phyloP scores from a whole-genome alignment of 441 rosid species.

The Caryocar brasiliense region DNA sequence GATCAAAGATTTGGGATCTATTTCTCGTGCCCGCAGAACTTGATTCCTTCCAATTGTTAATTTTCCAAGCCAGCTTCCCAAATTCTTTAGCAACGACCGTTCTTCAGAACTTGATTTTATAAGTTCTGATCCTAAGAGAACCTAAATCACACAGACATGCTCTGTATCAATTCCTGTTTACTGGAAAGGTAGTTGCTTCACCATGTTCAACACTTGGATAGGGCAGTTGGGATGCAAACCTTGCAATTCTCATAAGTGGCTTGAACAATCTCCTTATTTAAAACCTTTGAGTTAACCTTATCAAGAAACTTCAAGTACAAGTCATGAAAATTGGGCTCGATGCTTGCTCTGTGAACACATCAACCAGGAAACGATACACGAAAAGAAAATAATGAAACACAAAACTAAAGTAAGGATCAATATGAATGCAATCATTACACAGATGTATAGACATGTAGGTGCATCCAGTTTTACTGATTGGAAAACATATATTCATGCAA shows the following conservation, averaged over 20 bases:
- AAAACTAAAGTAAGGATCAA: too few relatives aligned
- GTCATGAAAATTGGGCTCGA: conserved; percentile 96
- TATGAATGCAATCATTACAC: background rate
- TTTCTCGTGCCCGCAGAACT: conserved; percentile 85
- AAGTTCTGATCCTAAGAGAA: conserved; percentile 93
- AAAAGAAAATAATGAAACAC: background rate
- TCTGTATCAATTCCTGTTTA: background rate
- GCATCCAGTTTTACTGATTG: too few relatives aligned
- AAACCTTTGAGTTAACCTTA: conserved; percentile 73
- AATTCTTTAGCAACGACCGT: conserved; percentile 87
- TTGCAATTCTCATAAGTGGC: conserved; percentile 98
- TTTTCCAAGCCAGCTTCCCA: conserved; percentile 99
- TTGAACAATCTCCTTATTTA: conserved; percentile 81
- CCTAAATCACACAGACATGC: conserved; percentile 32
- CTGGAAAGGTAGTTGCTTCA: background rate
- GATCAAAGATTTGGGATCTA: conserved; percentile 95
- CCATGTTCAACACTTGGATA: background rate
- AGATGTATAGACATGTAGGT: background rate
- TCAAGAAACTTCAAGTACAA: conserved; percentile 92
- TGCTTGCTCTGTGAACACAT: conserved; percentile 72
- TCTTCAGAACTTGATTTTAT: conserved; percentile 96
- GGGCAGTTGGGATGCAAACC: conserved; percentile 32
- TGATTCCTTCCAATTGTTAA: conserved; percentile 93
- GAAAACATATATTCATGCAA: background rate
- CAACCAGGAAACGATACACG: background rate